Percentiles rank a stretch among this genome's conserved stretches.
phyloP scores from a whole-genome alignment of 169 alveolate species.

The Cryptosporidium felis region DNA sequence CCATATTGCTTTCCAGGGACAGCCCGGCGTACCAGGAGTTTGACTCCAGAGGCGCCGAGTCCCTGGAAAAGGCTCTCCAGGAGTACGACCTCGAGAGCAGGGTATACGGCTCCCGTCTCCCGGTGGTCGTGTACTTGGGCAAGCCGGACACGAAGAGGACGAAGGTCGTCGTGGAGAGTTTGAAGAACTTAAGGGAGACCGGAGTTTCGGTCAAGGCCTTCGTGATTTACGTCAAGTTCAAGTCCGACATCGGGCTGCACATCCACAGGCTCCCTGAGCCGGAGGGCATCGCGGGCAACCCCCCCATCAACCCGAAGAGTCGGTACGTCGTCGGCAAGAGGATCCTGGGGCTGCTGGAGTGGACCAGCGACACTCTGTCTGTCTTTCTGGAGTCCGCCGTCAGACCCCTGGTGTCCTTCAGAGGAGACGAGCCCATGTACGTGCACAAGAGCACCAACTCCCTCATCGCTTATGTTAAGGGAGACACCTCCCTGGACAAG shows the following conservation, averaged over 20 bases:
- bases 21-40: not conserved
- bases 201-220: conserved; percentile 21
- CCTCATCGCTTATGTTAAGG: conserved; percentile 11
- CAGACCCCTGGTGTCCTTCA: conserved; percentile 49
- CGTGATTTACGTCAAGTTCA: conserved; percentile 39
- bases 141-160: conserved; percentile 55
- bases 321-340: conserved; percentile 5
- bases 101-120: not conserved
- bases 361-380: not conserved
- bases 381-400: conserved; percentile 20
- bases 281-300: not conserved
- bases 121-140: conserved; percentile 55
- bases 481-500: not conserved
- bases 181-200: not conserved
- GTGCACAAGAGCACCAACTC: conserved; percentile 32
- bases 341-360: conserved; percentile 40
- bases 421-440: conserved; percentile 37
- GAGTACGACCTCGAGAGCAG: conserved; percentile 7
- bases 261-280: conserved; percentile 32
- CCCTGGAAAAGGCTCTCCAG: conserved; percentile 13
- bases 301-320: conserved; percentile 9
- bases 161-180: not conserved
- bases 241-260: conserved; percentile 58
- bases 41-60: conserved; percentile 11
- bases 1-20: conserved; percentile 13